Base-by-base conservation (phyloP, 2,329 filamentous ascomycete genomes). In the Talaromyces sp. region DNA sequence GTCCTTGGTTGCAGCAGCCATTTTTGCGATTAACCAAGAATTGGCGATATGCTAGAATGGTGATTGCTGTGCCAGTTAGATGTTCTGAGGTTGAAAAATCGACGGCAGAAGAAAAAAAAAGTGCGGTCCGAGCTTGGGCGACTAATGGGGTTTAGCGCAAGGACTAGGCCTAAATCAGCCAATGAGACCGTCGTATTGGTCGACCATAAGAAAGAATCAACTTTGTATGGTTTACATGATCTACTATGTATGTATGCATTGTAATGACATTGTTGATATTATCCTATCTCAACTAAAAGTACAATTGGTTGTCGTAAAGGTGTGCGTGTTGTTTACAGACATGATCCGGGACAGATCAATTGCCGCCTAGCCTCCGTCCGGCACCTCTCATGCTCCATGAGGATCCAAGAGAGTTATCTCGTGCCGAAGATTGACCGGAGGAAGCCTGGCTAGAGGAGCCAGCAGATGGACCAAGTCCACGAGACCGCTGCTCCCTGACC, bases 1-100 rank as follows among this genome's bases (percentile, higher is more conserved):
- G 76, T 83, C 81, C 72, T 82, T 81, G 73, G 81, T 85, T 81
- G 86, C 84, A 71, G 75, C 73, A 71, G 75, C 76, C 73, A 74
- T 77, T 70, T 68, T 72, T 33, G 22, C 56, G 37, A 33, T 27
- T 59, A 33, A 33, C 22, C 56, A 59, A 59, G 19, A 57, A 63
- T 47, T 45, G 61, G 39, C 61, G 37, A 10, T 45, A 59, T n/a
- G 56, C 56, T 41, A 19, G 22, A 25, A 45, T 39, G 39, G 25
- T 41, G 37, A 10, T 33, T 45, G 37, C 25, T 59, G 39, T 43
- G 31, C 37, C 37, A 33, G 35, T 31, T 25, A 37, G 39, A 43
- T 37, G 45, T 39, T 22, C 49, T 37, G 33, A 56, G 52, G 47
- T 54, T 63, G 52, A 63, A 63, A 63, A 63, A 63, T 61, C 39